Evolutionary conservation across 2,329 filamentous ascomycete species (phyloP).

Genomic region (Xylariaceae sp.): DNA sequence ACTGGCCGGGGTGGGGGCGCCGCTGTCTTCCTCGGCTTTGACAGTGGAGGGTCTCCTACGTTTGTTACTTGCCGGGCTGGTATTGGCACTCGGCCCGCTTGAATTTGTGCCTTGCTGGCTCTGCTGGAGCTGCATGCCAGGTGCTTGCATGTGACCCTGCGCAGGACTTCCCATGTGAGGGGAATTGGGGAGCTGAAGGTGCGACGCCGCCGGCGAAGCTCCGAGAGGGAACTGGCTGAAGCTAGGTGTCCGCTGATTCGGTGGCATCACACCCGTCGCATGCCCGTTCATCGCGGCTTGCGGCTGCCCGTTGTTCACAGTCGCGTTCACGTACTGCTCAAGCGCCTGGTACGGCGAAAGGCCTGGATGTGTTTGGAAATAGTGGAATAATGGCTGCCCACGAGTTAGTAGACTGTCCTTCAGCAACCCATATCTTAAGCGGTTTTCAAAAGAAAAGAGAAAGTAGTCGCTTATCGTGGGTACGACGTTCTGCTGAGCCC

Average conservation of each 20-base stretch:
- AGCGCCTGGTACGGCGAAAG: constrained; percentile 55
- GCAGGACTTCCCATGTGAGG: constrained; percentile 58
- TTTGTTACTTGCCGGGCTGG: constrained; percentile 57
- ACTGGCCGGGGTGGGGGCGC: constrained; percentile 44
- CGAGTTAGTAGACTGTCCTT: constrained; percentile 5
- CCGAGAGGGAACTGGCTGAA: constrained; percentile 56
- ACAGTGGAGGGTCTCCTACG: constrained; percentile 52
- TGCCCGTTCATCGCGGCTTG: constrained; percentile 41
- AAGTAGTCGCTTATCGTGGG: neutral
- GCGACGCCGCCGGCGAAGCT: constrained; percentile 54
- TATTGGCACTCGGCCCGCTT: constrained; percentile 62
- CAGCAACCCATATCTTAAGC: neutral
- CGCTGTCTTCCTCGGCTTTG: constrained; percentile 52
- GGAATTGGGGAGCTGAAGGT: constrained; percentile 58
- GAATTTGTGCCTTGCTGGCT: constrained; percentile 64
- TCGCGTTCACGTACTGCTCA: constrained; percentile 51
- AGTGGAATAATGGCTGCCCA: constrained; percentile 49
- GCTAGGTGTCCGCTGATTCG: constrained; percentile 48
- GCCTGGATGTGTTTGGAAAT: constrained; percentile 49
- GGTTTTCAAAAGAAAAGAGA: neutral
- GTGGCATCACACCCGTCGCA: constrained; percentile 35
- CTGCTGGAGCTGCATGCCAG: constrained; percentile 61
- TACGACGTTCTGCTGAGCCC: neutral
- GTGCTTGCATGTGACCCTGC: constrained; percentile 57
- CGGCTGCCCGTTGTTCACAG: constrained; percentile 38